phyloP scores from a whole-genome alignment of 805 yeast species.

The Kuraishia molischiana region DNA sequence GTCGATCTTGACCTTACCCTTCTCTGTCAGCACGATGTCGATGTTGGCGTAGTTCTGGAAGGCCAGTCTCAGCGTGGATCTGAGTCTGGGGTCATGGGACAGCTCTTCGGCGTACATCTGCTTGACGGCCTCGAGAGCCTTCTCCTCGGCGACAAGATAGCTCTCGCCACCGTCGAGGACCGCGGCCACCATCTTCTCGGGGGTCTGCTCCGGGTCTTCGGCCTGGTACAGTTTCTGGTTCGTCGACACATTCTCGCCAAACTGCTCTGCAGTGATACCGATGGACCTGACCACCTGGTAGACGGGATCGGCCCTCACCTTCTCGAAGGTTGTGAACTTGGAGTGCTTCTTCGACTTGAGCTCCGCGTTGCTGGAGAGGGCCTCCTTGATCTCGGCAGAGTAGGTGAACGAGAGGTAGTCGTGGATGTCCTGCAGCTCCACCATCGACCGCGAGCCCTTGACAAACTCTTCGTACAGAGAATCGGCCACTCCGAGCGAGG shows the following conservation, averaged over 20 bases:
- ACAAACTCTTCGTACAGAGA: constrained; percentile 46
- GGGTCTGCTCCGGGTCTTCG: constrained; percentile 54
- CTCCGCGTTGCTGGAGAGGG: constrained; percentile 10
- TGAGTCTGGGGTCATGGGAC: constrained; percentile 68
- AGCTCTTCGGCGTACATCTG: constrained; percentile 73
- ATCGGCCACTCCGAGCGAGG: constrained; percentile 47
- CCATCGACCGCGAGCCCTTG: constrained; percentile 47
- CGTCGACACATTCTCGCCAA: constrained; percentile 70
- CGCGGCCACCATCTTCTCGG: constrained; percentile 46
- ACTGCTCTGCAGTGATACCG: constrained; percentile 71
- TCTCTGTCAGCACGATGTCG: constrained; percentile 73
- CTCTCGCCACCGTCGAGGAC: constrained; percentile 22
- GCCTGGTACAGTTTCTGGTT: constrained; percentile 64
- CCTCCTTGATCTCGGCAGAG: constrained; percentile 46
- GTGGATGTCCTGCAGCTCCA: constrained; percentile 78
- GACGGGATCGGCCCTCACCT: constrained; percentile 53
- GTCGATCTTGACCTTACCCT: constrained; percentile 71
- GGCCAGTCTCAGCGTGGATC: constrained; percentile 58
- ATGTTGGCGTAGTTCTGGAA: constrained; percentile 56
- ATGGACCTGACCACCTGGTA: constrained; percentile 57
- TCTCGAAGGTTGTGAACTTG: constrained; percentile 53
- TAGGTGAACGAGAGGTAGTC: constrained; percentile 74
- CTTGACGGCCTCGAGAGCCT: constrained; percentile 65
- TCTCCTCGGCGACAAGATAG: constrained; percentile 43
- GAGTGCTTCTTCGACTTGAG: constrained; percentile 39